Base-by-base conservation (phyloP, 306 rosid genomes). In the Aeschynomene evenia region DNA sequence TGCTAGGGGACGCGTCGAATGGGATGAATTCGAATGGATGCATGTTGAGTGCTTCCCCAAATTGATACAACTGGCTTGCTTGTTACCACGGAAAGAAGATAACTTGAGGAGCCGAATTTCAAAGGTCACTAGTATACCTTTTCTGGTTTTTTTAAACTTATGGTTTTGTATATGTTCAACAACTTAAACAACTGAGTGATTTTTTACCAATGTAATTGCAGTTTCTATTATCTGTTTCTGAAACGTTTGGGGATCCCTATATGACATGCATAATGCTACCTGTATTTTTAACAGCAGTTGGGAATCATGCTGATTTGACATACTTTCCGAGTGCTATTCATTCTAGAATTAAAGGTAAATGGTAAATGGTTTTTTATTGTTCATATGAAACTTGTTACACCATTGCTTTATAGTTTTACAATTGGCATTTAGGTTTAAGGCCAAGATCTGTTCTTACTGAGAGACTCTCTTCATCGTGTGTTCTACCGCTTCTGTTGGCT, bases 1-100 rank as follows among this genome's bases (percentile, higher is more conserved):
- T 87, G 28, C 19, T 71, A 94, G 98, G 85, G 92, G 85, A 73
- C 78, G 71, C 76, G 79, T 80, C 64, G 87, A 81, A 67, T 90
- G 96, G 96, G 86, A 88, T 70, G 85, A 85, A 66, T 90, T 94
- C 78, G 98, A 94, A 72, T 94, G 98, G 97, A 72, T 94, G 84
- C 98, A 94, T 81, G 83, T 63, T 37, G 90, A 88, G 63, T 94
- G 98, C 85, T 81, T 94, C 77, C 96, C 98, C 65, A 85, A 83
- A 76, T 81, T 94, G 80, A 84, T 94, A 68, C 90, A 87, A 58
- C 82, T 94, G 58, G 85, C 92, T 50, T 87, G 95, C 84, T 82
- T 85, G 72, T 83, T 94, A 70, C 94, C 95, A 45, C 90, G 84
- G 66, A 94, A 94, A 81, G 98, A 90, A 81, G 98, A 94, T 71